Conservation (phyloP, 257 asterid species). For the Nicotiana sylvestris region DNA sequence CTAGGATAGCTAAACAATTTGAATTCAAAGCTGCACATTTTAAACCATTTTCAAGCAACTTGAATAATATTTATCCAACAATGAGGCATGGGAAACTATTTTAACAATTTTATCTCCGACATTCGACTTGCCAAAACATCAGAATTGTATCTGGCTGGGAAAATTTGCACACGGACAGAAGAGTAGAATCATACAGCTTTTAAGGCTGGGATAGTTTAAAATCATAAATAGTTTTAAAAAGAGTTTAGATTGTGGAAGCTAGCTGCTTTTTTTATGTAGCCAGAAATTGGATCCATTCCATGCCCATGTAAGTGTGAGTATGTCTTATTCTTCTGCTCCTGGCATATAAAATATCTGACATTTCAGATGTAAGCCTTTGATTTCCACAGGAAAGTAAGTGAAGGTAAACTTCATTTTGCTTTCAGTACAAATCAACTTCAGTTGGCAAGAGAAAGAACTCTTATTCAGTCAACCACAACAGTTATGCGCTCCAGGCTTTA, state of each 20-base stretch:
- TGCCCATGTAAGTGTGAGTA: neutral
- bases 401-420: neutral
- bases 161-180: neutral
- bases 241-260: neutral
- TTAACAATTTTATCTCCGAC: neutral
- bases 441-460: neutral
- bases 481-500: neutral
- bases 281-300: neutral
- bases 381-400: neutral
- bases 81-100: neutral
- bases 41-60: neutral
- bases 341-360: neutral
- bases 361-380: neutral
- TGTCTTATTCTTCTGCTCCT: neutral
- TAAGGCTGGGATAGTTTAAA: neutral
- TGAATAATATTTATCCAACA: neutral
- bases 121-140: neutral
- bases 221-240: neutral
- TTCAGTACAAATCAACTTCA: neutral
- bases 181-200: constrained; percentile 1
- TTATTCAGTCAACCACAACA: neutral
- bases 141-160: neutral
- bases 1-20: neutral
- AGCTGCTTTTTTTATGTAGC: neutral
- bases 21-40: neutral